These are phyloP conservation scores for Apiosordaria backusii DNA, from an alignment of 495 filamentous ascomycete genomes.

Conservation along the genomic window DNA sequence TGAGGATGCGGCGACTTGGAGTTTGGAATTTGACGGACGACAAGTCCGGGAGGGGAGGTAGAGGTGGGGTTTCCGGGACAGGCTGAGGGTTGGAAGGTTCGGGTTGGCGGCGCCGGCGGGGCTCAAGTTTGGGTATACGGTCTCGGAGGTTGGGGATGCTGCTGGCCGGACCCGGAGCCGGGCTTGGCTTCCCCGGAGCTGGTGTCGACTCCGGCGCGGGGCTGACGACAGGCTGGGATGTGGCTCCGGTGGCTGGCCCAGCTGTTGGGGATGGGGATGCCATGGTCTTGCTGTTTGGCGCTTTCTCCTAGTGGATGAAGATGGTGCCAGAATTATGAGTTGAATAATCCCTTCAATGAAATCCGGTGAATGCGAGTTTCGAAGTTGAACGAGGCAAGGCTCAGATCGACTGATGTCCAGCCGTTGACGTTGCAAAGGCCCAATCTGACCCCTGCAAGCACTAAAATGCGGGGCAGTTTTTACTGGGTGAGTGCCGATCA, in stretches of 20 bases:
- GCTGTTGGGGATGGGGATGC: constrained; percentile 6
- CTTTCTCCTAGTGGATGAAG: not conserved
- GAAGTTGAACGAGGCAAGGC: not conserved
- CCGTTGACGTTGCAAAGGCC: constrained; percentile 8
- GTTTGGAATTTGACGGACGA: constrained; percentile 58
- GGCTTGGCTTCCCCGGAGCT: not conserved
- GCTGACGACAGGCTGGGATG: too few relatives aligned
- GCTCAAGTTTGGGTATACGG: constrained; percentile 63
- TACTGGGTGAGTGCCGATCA: constrained; percentile 15
- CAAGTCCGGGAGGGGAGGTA: constrained; percentile 66
- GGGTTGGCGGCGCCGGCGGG: constrained; percentile 48
- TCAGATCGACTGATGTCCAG: not conserved
- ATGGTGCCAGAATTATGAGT: constrained; percentile 2
- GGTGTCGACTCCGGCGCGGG: not conserved
- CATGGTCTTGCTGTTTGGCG: constrained; percentile 1
- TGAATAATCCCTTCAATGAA: not conserved
- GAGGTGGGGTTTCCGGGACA: constrained; percentile 64
- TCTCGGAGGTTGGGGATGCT: constrained; percentile 53
- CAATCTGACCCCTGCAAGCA: constrained; percentile 14
- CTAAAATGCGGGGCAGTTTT: constrained; percentile 24
- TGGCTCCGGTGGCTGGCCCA: not conserved
- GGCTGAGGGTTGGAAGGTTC: constrained; percentile 56
- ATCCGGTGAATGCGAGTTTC: not conserved
- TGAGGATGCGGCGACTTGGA: constrained; percentile 76
- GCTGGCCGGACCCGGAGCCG: constrained; percentile 2